Base-by-base conservation (phyloP, 1,284 basidiomycete genomes). In the Jaminaea rosea region DNA sequence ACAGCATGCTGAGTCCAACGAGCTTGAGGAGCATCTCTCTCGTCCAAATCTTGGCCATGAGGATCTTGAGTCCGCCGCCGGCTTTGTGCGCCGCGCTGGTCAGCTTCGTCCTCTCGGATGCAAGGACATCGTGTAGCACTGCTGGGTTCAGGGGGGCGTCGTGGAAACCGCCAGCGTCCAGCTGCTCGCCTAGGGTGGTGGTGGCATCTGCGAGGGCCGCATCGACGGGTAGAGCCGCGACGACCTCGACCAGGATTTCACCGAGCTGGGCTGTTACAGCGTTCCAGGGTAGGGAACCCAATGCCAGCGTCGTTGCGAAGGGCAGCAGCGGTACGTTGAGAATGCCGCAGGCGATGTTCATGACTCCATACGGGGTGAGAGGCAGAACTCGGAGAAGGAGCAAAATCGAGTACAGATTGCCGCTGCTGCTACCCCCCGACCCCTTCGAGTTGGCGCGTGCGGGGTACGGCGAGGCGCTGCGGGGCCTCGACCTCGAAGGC, bases 261-360 rank as follows among this genome's bases (percentile, higher is more conserved):
- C 71, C 71, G 24, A 70, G 56, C 53, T 71, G 68, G 21, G 63
- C 62, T 0, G 71, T 73, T 49, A 66, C 63, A 52, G 67, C 66
- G 58, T 73, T 73, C 71, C 71, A 73, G 7, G 69, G 69, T 10
- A 72, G 53, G 19, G 63, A 66, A 1, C 71, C 71, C 11, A 72
- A 34, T 7, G 53, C 65, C 4, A 73, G 50, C 4, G 71, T 72
- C 8, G 51, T 60, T 1, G 57, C 58, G 47, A 67, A 73, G 5
- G 71, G 71, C 2, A 60, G 41, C n/a, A 73, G 50, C 2, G 71
- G 71, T 9, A 72, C 70, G 17, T 65, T 53, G 10, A 73, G 59
- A 5, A 72, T 63, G 10, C 64, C 66, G 44, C 69, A 72, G 5
- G 69, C 69, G 39, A 73, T 70, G 55, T 73, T 73, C 66, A 72